These are phyloP conservation scores for Penicillium italicum DNA, from an alignment of 2,329 filamentous ascomycete species.

Conservation along the genomic window DNA sequence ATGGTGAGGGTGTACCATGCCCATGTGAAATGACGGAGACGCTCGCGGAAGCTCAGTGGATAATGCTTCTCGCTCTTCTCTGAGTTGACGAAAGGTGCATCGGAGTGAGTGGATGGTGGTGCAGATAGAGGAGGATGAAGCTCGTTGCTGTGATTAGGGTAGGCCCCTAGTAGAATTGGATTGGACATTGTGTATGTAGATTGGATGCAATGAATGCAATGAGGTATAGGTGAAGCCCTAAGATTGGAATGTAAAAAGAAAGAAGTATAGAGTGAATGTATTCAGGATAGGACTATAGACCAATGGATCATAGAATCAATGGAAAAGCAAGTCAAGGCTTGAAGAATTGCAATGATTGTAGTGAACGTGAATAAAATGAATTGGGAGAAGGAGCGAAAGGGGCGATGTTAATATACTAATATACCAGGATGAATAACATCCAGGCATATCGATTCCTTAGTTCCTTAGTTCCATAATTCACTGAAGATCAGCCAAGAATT, in stretches of 20 bases:
- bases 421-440: not conserved
- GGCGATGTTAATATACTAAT: conserved; percentile 5
- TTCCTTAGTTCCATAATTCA: too few species aligned
- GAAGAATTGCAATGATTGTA: not conserved
- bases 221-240: not conserved
- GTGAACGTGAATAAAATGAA: not conserved
- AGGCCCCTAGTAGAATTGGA: conserved; percentile 16
- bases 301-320: not conserved
- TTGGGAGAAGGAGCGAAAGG: not conserved
- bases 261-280: not conserved
- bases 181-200: conserved; percentile 11
- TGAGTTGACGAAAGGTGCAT: conserved; percentile 21
- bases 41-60: conserved; percentile 21
- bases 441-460: not conserved
- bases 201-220: not conserved
- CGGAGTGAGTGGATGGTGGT: conserved; percentile 20
- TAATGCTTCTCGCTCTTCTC: conserved; percentile 19
- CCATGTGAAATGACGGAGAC: conserved; percentile 59
- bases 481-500: conserved; percentile 19
- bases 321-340: not conserved
- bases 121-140: conserved; percentile 20
- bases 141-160: conserved; percentile 9
- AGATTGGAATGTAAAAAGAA: not conserved
- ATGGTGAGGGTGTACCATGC: conserved; percentile 73
- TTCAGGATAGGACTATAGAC: not conserved